phyloP scores from a whole-genome alignment of 2,329 filamentous ascomycete species.

The Falciphora oryzae region DNA sequence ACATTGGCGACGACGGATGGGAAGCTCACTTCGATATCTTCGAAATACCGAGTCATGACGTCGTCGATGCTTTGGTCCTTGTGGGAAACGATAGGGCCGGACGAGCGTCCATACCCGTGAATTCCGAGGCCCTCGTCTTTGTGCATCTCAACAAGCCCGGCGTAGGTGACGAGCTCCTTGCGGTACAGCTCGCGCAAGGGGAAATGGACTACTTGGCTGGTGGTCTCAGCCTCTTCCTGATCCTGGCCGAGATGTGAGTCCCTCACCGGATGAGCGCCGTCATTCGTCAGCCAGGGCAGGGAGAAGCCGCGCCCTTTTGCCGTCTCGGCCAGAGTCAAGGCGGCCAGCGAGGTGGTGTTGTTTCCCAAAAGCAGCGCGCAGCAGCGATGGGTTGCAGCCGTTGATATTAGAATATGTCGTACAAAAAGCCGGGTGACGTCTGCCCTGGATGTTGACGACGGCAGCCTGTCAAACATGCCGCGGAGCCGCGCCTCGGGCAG shows the following conservation, averaged over 20 bases:
- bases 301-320: slow-evolving; percentile 86
- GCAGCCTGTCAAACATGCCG: slow-evolving; percentile 52
- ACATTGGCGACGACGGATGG: slow-evolving; percentile 93
- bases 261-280: slow-evolving; percentile 49
- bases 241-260: slow-evolving; percentile 12
- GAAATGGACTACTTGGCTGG: slow-evolving; percentile 54
- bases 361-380: slow-evolving; percentile 75
- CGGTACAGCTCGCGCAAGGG: slow-evolving; percentile 81
- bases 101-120: slow-evolving; percentile 15
- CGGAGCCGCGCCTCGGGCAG: slow-evolving; percentile 40
- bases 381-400: slow-evolving; percentile 55
- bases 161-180: slow-evolving; percentile 69
- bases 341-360: slow-evolving; percentile 82
- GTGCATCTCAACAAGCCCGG: slow-evolving; percentile 35
- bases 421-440: slow-evolving; percentile 69
- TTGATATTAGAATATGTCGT: slow-evolving; percentile 63
- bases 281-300: slow-evolving; percentile 74
- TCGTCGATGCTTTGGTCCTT: slow-evolving; percentile 85
- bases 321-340: slow-evolving; percentile 78
- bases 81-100: slow-evolving; percentile 52
- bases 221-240: slow-evolving; percentile 9
- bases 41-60: slow-evolving; percentile 84
- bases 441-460: slow-evolving; percentile 67
- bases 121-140: slow-evolving; percentile 15
- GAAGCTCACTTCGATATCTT: slow-evolving; percentile 77